phyloP scores from a whole-genome alignment of 139 green algal genomes.

The Chlorella ohadii region DNA sequence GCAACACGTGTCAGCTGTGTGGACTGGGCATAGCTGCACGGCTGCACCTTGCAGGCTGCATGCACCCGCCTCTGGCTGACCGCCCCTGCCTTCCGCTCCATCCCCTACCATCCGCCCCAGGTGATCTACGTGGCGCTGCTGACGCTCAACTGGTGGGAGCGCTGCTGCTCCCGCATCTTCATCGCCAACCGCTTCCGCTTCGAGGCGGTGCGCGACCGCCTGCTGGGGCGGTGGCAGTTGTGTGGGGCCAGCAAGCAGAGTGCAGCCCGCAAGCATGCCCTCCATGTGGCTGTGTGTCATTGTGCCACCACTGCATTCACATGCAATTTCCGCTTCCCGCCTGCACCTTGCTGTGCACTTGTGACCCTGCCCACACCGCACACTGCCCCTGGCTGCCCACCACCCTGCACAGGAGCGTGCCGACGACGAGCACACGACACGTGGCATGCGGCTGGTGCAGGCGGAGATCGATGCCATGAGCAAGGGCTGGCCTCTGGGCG shows the following conservation, averaged over 20 bases:
- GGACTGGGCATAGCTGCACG: too few species aligned
- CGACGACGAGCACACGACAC: constrained; percentile 74
- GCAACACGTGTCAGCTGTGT: too few species aligned
- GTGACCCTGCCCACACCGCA: not conserved
- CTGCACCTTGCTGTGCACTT: too few species aligned
- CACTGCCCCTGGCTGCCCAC: not conserved
- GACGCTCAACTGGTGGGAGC: constrained; percentile 53
- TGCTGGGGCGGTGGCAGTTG: not conserved
- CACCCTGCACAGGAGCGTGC: constrained; percentile 50
- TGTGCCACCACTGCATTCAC: too few species aligned
- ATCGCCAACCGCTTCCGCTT: constrained; percentile 32
- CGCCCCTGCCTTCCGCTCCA: too few species aligned
- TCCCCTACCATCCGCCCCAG: not conserved
- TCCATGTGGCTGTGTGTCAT: too few species aligned
- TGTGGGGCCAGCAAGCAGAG: too few species aligned
- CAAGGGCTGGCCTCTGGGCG: constrained; percentile 49
- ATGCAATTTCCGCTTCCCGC: too few species aligned
- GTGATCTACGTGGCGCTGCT: constrained; percentile 54
- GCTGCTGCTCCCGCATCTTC: constrained; percentile 39
- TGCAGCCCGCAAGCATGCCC: too few species aligned
- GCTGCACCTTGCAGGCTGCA: too few species aligned
- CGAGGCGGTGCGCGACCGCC: constrained; percentile 10
- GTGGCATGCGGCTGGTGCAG: constrained; percentile 48
- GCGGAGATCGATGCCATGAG: constrained; percentile 46
- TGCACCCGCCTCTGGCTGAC: too few species aligned